Evolutionary conservation across 306 rosid genomes (phyloP).

Genomic region (Acacia acuminata): DNA sequence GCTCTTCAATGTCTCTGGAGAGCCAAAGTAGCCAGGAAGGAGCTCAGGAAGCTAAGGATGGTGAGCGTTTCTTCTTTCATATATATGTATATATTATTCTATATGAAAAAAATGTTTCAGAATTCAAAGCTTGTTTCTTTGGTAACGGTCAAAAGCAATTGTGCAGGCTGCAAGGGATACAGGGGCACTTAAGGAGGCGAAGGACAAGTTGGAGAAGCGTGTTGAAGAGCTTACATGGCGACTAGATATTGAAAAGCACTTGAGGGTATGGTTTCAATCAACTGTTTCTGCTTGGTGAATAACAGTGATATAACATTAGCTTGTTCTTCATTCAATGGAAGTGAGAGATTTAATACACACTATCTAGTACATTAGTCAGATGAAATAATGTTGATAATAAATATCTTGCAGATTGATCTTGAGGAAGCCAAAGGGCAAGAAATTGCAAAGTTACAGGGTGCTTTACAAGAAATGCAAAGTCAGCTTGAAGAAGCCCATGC

Average conservation of each 20-base stretch:
- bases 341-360: not conserved
- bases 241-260: slow-evolving; percentile 78
- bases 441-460: slow-evolving; percentile 59
- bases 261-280: slow-evolving; percentile 55
- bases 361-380: slow-evolving; percentile 3
- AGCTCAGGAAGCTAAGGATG: slow-evolving; percentile 74
- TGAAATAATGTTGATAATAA: slow-evolving; percentile 4
- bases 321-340: slow-evolving; percentile 10
- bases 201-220: slow-evolving; percentile 93
- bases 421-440: slow-evolving; percentile 90
- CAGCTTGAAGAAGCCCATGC: slow-evolving; percentile 72
- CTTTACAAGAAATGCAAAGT: slow-evolving; percentile 68
- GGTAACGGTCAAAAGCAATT: slow-evolving; percentile 14
- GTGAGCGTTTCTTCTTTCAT: slow-evolving; percentile 34
- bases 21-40: slow-evolving; percentile 74
- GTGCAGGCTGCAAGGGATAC: slow-evolving; percentile 89
- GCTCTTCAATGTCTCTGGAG: slow-evolving; percentile 87
- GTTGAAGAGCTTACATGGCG: slow-evolving; percentile 93
- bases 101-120: not conserved
- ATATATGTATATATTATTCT: not conserved
- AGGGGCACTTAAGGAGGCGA: slow-evolving; percentile 91
- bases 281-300: slow-evolving; percentile 25
- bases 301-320: slow-evolving; percentile 2
- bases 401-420: slow-evolving; percentile 61
- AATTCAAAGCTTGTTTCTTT: slow-evolving; percentile 19